Evolutionary conservation across 1,284 basidiomycete species (phyloP), one percentile per base, ranked within the genome.

Genomic region (Malassezia yamatoensis): DNA sequence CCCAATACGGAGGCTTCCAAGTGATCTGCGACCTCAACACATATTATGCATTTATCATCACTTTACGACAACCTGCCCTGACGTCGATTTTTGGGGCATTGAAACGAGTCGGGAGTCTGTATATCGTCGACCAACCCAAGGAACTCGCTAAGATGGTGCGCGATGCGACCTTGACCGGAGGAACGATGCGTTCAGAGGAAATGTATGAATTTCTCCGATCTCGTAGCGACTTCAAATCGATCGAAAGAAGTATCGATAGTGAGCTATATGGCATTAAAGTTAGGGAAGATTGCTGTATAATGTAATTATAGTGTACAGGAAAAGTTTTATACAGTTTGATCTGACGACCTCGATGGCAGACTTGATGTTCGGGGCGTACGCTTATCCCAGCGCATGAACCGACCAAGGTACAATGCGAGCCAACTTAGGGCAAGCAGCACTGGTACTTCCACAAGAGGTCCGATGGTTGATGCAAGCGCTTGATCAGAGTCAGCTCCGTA

Each of bases 21-120:
- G 85, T 96, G 55, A 96, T 98, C 54, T 86, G 90, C 1, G 94
- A 99, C 76, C 77, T 98, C 60, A 96, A 96, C 75, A 83, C 86
- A 1, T 96, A 96, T 75, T 83, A 94, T 73, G 75, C 82, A 0
- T 98, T 96, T 75, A 85, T 96, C 48, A 77, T 84, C 0, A 42
- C 59, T 4, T 56, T 65, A 29, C 44, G 52, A 2, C 60, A 62
- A 85, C 85, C 12, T 79, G 82, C 81, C 79, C 84, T 96, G 18
- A 84, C 84, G 0, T 80, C 84, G 0, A 89, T 94, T 62, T 96
- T 96, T 67, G 85, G 89, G 13, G 85, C 90, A 65, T 80, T 98
- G 53, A 96, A 94, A 76, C 91, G 96, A 87, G 79, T 96, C 7
- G 91, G 90, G 0, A 90, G 94, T 68, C 87, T 96, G 8, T 98